A percentile compares a stretch with the other conserved stretches of the same genome.
These are phyloP conservation scores for Cordyceps militaris DNA, from an alignment of 2,329 filamentous ascomycete genomes.

Conservation along the genomic window DNA sequence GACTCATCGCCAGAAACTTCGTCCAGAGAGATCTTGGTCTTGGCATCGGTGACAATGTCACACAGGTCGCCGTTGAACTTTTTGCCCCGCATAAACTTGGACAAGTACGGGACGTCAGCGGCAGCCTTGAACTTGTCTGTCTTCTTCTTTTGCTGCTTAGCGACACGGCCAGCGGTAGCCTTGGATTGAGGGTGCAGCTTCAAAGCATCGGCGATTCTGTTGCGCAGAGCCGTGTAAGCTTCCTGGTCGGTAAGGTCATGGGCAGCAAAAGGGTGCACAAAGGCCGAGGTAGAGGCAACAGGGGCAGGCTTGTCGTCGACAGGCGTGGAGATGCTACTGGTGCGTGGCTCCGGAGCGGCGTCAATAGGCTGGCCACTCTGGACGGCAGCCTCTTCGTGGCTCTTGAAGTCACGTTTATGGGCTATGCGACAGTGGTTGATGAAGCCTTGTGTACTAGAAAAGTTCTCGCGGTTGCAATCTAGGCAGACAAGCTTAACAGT, in stretches of 20 bases:
- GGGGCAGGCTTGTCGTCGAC: slow-evolving; percentile 12
- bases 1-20: slow-evolving; percentile 50
- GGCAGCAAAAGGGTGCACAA: slow-evolving; percentile 28
- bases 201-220: slow-evolving; percentile 48
- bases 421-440: slow-evolving; percentile 98
- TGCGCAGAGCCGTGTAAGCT: slow-evolving; percentile 42
- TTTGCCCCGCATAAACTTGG: slow-evolving; percentile 53
- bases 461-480: slow-evolving; percentile 83
- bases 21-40: slow-evolving; percentile 44
- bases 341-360: slow-evolving; percentile 16
- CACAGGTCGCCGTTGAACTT: slow-evolving; percentile 55
- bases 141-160: slow-evolving; percentile 23
- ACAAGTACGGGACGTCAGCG: slow-evolving; percentile 58
- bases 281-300: slow-evolving; percentile 14
- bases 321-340: not conserved
- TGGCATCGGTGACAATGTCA: slow-evolving; percentile 52
- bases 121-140: slow-evolving; percentile 36
- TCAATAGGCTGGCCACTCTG: slow-evolving; percentile 81
- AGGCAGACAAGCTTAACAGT: slow-evolving; percentile 86
- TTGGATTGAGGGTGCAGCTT: slow-evolving; percentile 45
- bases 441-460: slow-evolving; percentile 96
- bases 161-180: slow-evolving; percentile 38
- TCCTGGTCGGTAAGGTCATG: slow-evolving; percentile 46
- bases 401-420: slow-evolving; percentile 88
- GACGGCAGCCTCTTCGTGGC: slow-evolving; percentile 87